Percentiles rank a stretch among this genome's conserved stretches.
These are phyloP conservation scores for Fusarium sp. DNA, from an alignment of 2,329 filamentous ascomycete genomes.

Conservation along the genomic window DNA sequence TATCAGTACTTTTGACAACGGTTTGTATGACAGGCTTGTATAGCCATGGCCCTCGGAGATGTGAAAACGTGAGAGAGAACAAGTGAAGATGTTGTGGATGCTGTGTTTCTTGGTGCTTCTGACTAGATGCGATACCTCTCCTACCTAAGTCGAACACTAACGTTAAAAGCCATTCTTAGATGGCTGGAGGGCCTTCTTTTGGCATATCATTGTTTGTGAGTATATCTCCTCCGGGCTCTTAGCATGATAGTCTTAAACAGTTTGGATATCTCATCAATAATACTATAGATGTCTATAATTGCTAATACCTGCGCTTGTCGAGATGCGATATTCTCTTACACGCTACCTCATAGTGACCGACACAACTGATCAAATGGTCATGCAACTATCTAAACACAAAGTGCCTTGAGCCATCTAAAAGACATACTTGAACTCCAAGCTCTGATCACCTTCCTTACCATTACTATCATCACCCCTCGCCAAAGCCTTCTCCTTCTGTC, in stretches of 20 bases:
- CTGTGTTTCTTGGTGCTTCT: too few relatives aligned
- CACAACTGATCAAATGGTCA: too few relatives aligned
- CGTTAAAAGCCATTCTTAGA: background rate
- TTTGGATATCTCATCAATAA: background rate
- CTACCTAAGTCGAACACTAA: too few relatives aligned
- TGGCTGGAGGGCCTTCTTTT: background rate
- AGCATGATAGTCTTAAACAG: background rate
- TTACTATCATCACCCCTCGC: slow-evolving; percentile 42
- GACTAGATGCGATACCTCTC: too few relatives aligned
- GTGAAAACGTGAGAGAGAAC: background rate
- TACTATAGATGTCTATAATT: background rate
- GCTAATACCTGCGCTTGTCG: background rate
- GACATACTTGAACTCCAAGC: slow-evolving; percentile 37
- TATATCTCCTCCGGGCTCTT: fast-evolving
- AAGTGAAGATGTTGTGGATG: too few relatives aligned
- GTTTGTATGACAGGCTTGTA: background rate
- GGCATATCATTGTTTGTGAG: background rate
- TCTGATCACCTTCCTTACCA: slow-evolving; percentile 31
- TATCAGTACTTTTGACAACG: background rate
- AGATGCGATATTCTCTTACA: background rate
- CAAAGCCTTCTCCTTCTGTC: slow-evolving; percentile 42
- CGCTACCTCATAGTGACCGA: background rate
- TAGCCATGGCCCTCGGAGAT: background rate
- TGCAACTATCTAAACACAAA: too few relatives aligned
- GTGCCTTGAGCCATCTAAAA: slow-evolving; percentile 38